Conservation (phyloP, 164 flowering plant species). For the Magnolia officinalis region DNA sequence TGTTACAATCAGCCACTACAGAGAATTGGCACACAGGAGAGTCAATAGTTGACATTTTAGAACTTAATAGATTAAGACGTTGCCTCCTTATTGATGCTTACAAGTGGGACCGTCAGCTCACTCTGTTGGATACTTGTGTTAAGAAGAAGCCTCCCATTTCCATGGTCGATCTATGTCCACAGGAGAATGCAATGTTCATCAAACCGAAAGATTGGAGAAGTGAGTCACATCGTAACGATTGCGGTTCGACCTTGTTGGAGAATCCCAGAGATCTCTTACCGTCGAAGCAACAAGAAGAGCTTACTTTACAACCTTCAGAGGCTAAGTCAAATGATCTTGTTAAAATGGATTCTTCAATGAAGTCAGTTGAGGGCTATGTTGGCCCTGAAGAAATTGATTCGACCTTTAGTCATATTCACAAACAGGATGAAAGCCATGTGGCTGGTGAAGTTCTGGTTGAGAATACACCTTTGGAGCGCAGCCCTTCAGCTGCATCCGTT, state of each 20-base stretch:
- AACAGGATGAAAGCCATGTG: slow-evolving; percentile 21
- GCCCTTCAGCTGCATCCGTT: slow-evolving; percentile 44
- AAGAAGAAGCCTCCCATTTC: slow-evolving; percentile 26
- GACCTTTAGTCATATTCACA: slow-evolving; percentile 15
- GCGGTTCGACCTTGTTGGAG: slow-evolving; percentile 23
- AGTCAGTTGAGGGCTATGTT: not conserved
- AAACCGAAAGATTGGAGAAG: slow-evolving; percentile 37
- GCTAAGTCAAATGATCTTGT: slow-evolving; percentile 10
- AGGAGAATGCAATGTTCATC: slow-evolving; percentile 25
- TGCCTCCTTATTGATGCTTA: slow-evolving; percentile 62
- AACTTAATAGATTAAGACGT: slow-evolving; percentile 65
- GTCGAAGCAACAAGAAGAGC: slow-evolving; percentile 23
- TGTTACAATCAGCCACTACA: slow-evolving; percentile 36
- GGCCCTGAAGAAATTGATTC: slow-evolving; percentile 19
- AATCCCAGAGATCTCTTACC: slow-evolving; percentile 13
- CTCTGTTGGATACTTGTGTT: slow-evolving; percentile 54
- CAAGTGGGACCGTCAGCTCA: slow-evolving; percentile 74
- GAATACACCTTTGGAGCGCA: slow-evolving; percentile 23
- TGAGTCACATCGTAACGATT: slow-evolving; percentile 25
- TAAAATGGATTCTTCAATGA: slow-evolving; percentile 7
- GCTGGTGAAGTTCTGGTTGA: slow-evolving; percentile 32
- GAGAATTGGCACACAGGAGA: slow-evolving; percentile 28
- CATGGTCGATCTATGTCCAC: slow-evolving; percentile 20
- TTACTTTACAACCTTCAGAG: slow-evolving; percentile 16
- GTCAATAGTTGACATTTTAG: slow-evolving; percentile 52